Evolutionary conservation across 768 basidiomycete species (phyloP), one percentile per base, ranked within the genome.

Genomic region (Boletus rubescentipes): DNA sequence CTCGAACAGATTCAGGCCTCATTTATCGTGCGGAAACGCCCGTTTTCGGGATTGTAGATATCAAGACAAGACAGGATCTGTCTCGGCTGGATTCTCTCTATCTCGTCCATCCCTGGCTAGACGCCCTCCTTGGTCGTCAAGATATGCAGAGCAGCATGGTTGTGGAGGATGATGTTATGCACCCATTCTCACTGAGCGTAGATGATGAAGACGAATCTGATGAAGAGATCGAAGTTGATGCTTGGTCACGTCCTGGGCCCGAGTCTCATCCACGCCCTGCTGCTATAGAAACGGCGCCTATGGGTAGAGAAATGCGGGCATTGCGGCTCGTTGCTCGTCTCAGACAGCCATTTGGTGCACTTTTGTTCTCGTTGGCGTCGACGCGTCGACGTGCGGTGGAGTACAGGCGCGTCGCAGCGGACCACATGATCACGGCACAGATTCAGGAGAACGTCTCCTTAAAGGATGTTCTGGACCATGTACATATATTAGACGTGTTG

Each of bases 91-190:
- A 14, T 1, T 10, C n/a, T 20, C 26, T 53, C 1, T 50, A 41
- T 35, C 52, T 53, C 4, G 32, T 49, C 30, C 46, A 49, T 7
- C 46, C 53, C 3, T 49, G 53, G 53, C 32, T 53, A 0, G 39
- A 53, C 26, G 5, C 15, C 4, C 30, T 49, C 20, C 10, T 45
- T 8, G 40, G 32, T 4, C 45, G 20, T 5, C 31, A 36, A 9
- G 36, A 41, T 12, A 18, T 7, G 1, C 34, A 26, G 32, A n/a
- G 5, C 12, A 9, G 15, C 10, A 7, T 1, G 5, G 11, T 20
- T 34, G 4, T 37, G 35, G 34, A 46, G 6, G 26, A 30, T 20
- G 26, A 46, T n/a, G n/a, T n/a, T n/a, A n/a, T n/a, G n/a, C n/a
- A n/a, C 5, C 38, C 26, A 37, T 37, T 10, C 20, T 34, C 15